These are phyloP conservation scores for Coix lacrymajobi DNA, from an alignment of 176 grass and related monocot species.

Conservation along the genomic window DNA sequence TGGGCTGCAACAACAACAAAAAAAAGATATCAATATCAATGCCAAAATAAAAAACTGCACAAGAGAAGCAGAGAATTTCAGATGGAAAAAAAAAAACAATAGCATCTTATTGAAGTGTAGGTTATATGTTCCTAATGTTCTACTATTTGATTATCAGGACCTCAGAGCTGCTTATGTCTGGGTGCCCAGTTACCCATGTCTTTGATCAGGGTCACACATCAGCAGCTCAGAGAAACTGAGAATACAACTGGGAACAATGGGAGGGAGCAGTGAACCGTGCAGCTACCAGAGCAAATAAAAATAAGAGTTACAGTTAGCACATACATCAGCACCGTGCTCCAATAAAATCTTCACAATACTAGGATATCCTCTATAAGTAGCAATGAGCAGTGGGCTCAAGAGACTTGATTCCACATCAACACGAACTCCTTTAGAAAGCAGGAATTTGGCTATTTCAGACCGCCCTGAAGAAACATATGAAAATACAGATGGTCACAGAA, in stretches of 20 bases:
- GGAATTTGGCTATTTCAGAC: slow-evolving; percentile 23
- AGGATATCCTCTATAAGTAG: slow-evolving; percentile 19
- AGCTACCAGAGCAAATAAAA: no score
- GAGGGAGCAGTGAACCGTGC: neutral
- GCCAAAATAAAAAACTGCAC: neutral
- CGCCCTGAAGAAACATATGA: slow-evolving; percentile 18
- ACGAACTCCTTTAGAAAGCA: slow-evolving; percentile 42
- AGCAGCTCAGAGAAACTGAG: neutral
- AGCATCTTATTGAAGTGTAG: neutral
- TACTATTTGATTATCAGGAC: neutral
- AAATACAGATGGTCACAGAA: slow-evolving; percentile 8
- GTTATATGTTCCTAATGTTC: neutral
- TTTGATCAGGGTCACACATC: neutral
- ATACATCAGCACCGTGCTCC: slow-evolving; percentile 8
- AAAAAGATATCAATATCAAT: neutral
- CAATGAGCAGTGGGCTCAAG: slow-evolving; percentile 26
- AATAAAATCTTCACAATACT: slow-evolving; percentile 31
- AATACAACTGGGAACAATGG: neutral
- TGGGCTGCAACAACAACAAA: neutral
- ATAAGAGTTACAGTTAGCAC: neutral
- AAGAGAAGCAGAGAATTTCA: neutral
- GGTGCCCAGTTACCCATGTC: neutral
- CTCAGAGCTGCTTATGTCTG: neutral
- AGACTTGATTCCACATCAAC: slow-evolving; percentile 3
- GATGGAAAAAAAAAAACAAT: neutral